Conservation (phyloP, 148 eudicot genomes). For the Hydrangea macrophylla region DNA sequence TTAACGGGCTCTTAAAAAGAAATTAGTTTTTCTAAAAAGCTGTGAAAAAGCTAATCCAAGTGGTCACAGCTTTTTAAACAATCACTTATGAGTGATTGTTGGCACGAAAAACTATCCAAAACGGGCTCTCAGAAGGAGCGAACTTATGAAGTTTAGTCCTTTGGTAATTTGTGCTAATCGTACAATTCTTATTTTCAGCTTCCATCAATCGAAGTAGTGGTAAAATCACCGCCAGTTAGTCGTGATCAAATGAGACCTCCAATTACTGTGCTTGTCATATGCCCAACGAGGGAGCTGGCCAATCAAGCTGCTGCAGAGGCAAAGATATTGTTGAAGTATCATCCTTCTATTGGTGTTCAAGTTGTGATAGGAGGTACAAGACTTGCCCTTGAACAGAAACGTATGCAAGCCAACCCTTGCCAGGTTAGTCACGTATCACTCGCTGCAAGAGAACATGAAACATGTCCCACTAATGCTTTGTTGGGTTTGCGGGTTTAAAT, state of each 20-base stretch:
- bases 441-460: neutral
- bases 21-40: no score
- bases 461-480: neutral
- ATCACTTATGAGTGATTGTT: no score
- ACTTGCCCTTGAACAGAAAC: slow-evolving; percentile 82
- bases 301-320: slow-evolving; percentile 95
- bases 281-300: slow-evolving; percentile 99
- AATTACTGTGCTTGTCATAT: slow-evolving; percentile 81
- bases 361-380: slow-evolving; percentile 97
- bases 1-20: no score
- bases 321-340: slow-evolving; percentile 75
- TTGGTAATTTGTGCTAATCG: no score
- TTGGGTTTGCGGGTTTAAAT: no score
- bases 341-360: slow-evolving; percentile 86
- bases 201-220: slow-evolving; percentile 82
- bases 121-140: no score
- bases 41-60: no score
- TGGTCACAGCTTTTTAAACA: no score
- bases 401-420: slow-evolving; percentile 83
- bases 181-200: slow-evolving; percentile 52
- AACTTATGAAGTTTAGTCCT: no score
- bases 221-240: slow-evolving; percentile 53
- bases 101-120: no score
- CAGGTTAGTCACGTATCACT: slow-evolving; percentile 50
- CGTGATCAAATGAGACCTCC: slow-evolving; percentile 79